phyloP scores from a whole-genome alignment of 2,329 filamentous ascomycete genomes.

The Chaetomium globosum region DNA sequence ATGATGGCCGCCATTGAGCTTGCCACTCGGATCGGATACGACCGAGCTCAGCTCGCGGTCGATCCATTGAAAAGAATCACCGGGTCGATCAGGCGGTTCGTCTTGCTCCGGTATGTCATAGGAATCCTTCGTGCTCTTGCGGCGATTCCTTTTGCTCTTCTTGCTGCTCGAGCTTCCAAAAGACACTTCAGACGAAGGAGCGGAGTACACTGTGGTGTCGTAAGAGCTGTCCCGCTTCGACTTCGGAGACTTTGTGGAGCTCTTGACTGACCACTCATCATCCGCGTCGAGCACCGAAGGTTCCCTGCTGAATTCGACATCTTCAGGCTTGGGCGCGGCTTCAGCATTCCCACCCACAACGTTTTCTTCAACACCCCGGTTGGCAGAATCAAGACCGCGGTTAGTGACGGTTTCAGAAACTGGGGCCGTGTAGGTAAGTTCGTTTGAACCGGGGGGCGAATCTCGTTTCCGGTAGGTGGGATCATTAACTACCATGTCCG shows the following conservation, averaged over 20 bases:
- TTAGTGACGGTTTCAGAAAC: conserved; percentile 54
- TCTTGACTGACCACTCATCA: conserved; percentile 42
- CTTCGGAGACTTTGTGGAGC: conserved; percentile 39
- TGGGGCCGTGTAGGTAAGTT: conserved; percentile 53
- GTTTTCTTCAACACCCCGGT: conserved; percentile 43
- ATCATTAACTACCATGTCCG: conserved; percentile 69
- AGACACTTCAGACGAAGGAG: conserved; percentile 46
- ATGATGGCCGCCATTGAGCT: conserved; percentile 47
- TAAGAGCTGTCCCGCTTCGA: conserved; percentile 40
- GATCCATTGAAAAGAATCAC: conserved; percentile 44
- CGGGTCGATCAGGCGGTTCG: conserved; percentile 46
- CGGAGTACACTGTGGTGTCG: conserved; percentile 42
- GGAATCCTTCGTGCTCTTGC: conserved; percentile 45
- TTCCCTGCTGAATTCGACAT: conserved; percentile 3
- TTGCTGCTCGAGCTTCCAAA: conserved; percentile 39
- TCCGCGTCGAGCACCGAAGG: conserved; percentile 17
- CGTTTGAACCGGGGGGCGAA: conserved; percentile 64
- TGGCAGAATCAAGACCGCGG: conserved; percentile 40
- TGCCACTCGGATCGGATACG: conserved; percentile 49
- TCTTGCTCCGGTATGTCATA: conserved; percentile 44
- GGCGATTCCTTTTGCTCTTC: conserved; percentile 40
- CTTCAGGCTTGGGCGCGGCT: background rate
- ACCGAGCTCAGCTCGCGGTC: conserved; percentile 55
- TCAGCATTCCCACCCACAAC: background rate
- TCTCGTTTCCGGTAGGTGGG: conserved; percentile 64